Evolutionary conservation across 2,329 filamentous ascomycete genomes (phyloP).

Genomic region (Clathrospora elynae): DNA sequence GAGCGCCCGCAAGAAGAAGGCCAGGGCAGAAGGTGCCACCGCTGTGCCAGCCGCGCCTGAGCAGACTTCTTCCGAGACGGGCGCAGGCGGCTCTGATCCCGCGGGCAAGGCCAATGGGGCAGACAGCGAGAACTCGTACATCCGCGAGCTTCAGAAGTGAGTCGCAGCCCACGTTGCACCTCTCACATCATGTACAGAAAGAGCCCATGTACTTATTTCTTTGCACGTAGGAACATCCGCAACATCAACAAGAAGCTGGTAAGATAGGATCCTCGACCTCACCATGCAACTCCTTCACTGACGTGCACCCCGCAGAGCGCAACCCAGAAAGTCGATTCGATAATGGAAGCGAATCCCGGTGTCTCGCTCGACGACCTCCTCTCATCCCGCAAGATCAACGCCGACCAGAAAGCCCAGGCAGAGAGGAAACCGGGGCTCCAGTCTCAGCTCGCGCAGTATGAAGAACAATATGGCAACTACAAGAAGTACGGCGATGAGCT

Average conservation of each 20-base stretch:
- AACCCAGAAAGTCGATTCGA: constrained; percentile 71
- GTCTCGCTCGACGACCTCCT: constrained; percentile 77
- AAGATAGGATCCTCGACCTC: constrained; percentile 48
- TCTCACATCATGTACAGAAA: neutral
- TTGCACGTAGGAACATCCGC: constrained; percentile 73
- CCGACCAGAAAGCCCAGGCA: constrained; percentile 77
- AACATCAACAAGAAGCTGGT: constrained; percentile 95
- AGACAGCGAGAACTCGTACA: constrained; percentile 77
- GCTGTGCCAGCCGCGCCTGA: constrained; percentile 52
- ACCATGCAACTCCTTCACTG: constrained; percentile 22
- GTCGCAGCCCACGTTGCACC: constrained; percentile 38
- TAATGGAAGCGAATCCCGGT: constrained; percentile 71
- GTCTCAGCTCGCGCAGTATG: constrained; percentile 69
- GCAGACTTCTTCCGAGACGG: constrained; percentile 38
- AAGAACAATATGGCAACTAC: constrained; percentile 75
- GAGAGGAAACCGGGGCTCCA: constrained; percentile 77
- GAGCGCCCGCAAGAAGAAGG: constrained; percentile 60
- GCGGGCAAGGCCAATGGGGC: constrained; percentile 57
- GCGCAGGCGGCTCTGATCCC: constrained; percentile 39
- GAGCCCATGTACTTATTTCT: constrained; percentile 22
- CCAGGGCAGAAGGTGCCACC: constrained; percentile 50
- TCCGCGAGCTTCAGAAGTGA: constrained; percentile 91
- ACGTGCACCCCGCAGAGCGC: constrained; percentile 59
- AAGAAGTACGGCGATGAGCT: constrained; percentile 77
- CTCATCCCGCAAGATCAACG: constrained; percentile 73